Evolutionary conservation across 2,329 filamentous ascomycete species (phyloP), one percentile per base, ranked within the genome.

Genomic region (Esteya vermicola): DNA sequence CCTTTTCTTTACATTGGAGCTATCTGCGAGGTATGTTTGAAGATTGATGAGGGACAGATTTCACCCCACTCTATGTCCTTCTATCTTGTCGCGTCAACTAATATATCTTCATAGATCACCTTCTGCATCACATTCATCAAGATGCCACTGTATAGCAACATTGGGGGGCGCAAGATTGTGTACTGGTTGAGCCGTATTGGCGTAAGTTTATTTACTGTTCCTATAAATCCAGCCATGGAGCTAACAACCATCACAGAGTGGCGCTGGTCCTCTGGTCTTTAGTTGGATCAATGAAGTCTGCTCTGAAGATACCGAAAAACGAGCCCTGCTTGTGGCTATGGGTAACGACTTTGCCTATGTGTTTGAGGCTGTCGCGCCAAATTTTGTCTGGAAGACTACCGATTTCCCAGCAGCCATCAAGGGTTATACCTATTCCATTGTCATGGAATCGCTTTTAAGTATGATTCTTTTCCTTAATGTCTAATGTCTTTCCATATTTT

Each of bases 321-420:
- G 52, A 9, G 50, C 52, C 5, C 48, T 54, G 13, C 42, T 52
- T 1, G 45, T 52, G 4, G 48, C 48, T 7, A 41, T 45, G 2
- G 39, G 49, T 26, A 53, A 53, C 34, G 44, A 52, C 13, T 40
- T 54, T 26, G 41, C 51, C 38, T 50, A 53, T 12, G 51, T 52
- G 9, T 45, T 54, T 3, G 48, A 50, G 33, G 51, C 51, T 9
- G 49, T 61, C 20, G 52, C 55, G 3, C 59, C 59, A 1, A 62
- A 62, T 36, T 61, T 62, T 36, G 54, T 62, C 2, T 62, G 59
- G 60, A 61, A 61, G 38, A 62, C 59, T 1, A 57, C 55, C 1
- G 55, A 55, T 6, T 62, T 60, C 25, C 60, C 60, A 1, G 51
- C 50, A 1, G 59, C 59, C 1, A 48, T 42, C 12, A 58, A 57